Conservation (phyloP, 2,329 filamentous ascomycete species). For the Colletotrichum sp. region DNA sequence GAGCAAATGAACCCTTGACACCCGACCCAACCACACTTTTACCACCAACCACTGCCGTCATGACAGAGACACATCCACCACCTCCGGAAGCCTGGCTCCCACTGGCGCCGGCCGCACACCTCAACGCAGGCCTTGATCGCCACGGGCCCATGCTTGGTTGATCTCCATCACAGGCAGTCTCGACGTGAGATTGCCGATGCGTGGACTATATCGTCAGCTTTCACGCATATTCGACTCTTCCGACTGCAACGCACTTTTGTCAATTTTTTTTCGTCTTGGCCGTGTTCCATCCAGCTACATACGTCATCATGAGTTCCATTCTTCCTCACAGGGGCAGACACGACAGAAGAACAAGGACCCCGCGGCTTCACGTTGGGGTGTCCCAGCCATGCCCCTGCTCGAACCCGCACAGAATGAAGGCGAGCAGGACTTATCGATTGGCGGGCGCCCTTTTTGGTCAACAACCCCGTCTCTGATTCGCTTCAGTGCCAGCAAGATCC, state of each 20-base stretch:
- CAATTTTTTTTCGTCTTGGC: neutral
- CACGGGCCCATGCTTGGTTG: neutral
- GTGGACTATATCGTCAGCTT: neutral
- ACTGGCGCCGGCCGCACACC: neutral
- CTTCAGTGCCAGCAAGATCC: constrained; percentile 12
- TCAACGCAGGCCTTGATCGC: neutral
- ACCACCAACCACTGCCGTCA: constrained; percentile 6
- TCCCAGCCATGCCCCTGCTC: neutral
- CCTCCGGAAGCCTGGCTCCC: neutral
- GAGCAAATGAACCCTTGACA: neutral
- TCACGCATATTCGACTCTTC: neutral
- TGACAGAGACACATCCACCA: neutral
- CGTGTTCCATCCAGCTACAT: neutral
- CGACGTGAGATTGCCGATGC: neutral
- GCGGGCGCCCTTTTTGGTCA: constrained; percentile 2
- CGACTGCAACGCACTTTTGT: neutral
- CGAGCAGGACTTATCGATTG: constrained; percentile 15
- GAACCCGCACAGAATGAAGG: neutral
- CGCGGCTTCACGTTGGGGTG: neutral
- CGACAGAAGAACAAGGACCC: constrained; percentile 4
- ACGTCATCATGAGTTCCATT: constrained; percentile 6
- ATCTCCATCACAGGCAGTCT: neutral
- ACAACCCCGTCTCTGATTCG: constrained; percentile 15
- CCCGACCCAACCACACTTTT: neutral
- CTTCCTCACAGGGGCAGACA: neutral